A percentile compares a stretch with the other conserved stretches of the same genome.
Conservation (phyloP, 495 filamentous ascomycete species). For the Penicillium tannophilum region DNA sequence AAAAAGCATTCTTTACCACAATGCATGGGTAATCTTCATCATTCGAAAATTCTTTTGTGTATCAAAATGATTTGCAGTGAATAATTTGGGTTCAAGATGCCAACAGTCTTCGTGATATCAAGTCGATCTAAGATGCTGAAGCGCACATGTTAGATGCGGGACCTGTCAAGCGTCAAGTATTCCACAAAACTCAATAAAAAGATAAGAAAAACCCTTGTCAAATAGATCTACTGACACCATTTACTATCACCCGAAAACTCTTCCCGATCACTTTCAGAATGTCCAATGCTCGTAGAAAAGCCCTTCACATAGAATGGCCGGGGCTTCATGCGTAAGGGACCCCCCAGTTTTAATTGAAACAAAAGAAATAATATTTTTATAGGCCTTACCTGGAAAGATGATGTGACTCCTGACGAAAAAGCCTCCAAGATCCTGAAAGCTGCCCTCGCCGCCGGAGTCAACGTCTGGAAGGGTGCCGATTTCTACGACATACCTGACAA, state of each 20-base stretch:
- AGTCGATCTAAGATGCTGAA: neutral
- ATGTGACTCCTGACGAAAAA: slow-evolving; percentile 53
- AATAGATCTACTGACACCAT: neutral
- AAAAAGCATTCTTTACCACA: neutral
- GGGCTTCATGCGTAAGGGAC: slow-evolving; percentile 29
- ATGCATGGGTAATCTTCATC: too few species aligned
- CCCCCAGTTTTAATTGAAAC: neutral
- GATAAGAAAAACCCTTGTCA: neutral
- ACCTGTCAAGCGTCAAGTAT: neutral
- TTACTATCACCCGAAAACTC: neutral
- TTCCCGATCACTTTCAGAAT: neutral
- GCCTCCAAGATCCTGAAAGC: slow-evolving; percentile 64
- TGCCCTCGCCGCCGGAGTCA: slow-evolving; percentile 58
- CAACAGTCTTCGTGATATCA: neutral
- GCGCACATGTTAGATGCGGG: neutral
- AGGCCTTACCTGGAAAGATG: slow-evolving; percentile 40
- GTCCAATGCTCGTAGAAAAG: slow-evolving; percentile 22
- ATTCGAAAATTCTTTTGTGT: too few species aligned
- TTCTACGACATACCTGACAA: slow-evolving; percentile 39
- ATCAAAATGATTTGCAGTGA: neutral
- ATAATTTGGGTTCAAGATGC: neutral
- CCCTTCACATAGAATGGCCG: slow-evolving; percentile 21
- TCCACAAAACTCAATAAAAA: neutral
- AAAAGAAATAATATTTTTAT: neutral
- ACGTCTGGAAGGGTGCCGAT: slow-evolving; percentile 45